Base-by-base conservation (phyloP, 306 rosid genomes). In the Senna siamea region DNA sequence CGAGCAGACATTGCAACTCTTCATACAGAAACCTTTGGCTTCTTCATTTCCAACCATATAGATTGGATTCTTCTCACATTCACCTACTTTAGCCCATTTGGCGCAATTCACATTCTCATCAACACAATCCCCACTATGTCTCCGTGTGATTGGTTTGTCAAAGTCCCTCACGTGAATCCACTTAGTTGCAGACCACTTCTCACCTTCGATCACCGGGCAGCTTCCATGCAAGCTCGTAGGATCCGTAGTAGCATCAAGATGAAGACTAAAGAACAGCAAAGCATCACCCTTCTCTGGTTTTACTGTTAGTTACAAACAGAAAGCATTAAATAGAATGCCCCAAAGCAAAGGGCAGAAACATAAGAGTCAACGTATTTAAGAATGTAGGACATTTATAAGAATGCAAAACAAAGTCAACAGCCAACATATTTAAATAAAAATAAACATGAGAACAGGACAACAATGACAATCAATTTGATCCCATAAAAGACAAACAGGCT, bases 171-270 rank as follows among this genome's bases (percentile, higher is more conserved):
- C 97, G 18, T 95, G 99, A 82, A 95, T 90, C 97, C 99, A 95
- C 84, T 95, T 95, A 11, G 99, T 95, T 47, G 99, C 96, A 6
- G 98, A 95, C 99, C 99, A 95, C 82, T 95, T 95, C 86, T 95
- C 99, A 1, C 98, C 99, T 78, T 87, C 87, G 26, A 95, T 87
- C 37, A 95, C 99, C 0, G 97, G 99, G 76, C 99, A 95, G 82
- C 99, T 92, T 43, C 97, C 96, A 23, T 95, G 99, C 85, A 88
- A 86, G 73, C 99, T 95, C 32, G 4, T 66, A 19, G 75, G 0
- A 74, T 95, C 99, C 0, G 88, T 79, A 4, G 87, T 85, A 10
- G 87, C 90, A 47, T 92, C 86, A 0, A 86, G 96, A 86, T 87
- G 88, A 60, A 94, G 96, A 79, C 96, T 92, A 84, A 94, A 94